Percentiles rank a stretch among this genome's conserved stretches.
These are phyloP conservation scores for Teratosphaeria epicoccoides DNA, from an alignment of 2,329 filamentous ascomycete genomes.

Conservation along the genomic window DNA sequence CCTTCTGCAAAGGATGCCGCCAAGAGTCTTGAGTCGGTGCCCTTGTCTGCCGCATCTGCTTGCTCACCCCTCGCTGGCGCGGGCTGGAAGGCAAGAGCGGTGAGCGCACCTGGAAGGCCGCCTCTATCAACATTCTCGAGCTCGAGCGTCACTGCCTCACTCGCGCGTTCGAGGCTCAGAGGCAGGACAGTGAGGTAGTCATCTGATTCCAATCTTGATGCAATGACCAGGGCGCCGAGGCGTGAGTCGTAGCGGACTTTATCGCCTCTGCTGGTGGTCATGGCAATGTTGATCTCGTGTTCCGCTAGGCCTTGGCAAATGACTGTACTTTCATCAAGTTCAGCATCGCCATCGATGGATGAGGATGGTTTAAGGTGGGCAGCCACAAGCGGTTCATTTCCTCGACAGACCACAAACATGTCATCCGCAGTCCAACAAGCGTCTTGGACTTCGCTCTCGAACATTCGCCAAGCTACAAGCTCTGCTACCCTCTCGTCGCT, in stretches of 20 bases:
- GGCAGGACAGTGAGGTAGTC: too few relatives aligned
- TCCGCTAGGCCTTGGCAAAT: constrained; percentile 6
- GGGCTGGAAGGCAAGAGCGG: constrained; percentile 33
- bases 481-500: constrained; percentile 9
- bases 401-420: constrained; percentile 35
- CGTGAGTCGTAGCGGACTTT: constrained; percentile 28
- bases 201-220: constrained; percentile 23
- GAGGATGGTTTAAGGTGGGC: constrained; percentile 1
- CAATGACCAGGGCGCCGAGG: constrained; percentile 26
- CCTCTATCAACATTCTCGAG: not conserved
- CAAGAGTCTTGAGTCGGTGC: constrained; percentile 14
- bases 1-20: constrained; percentile 34
- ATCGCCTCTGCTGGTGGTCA: constrained; percentile 11
- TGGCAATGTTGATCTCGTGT: not conserved
- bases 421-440: constrained; percentile 35
- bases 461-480: constrained; percentile 31
- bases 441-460: constrained; percentile 33
- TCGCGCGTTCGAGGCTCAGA: constrained; percentile 12
- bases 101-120: constrained; percentile 22
- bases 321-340: constrained; percentile 4
- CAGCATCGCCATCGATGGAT: constrained; percentile 7
- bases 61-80: not conserved
- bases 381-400: constrained; percentile 11
- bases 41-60: constrained; percentile 1
- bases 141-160: not conserved